Evolutionary conservation across 495 filamentous ascomycete genomes (phyloP).

Genomic region (Niebla homalea): DNA sequence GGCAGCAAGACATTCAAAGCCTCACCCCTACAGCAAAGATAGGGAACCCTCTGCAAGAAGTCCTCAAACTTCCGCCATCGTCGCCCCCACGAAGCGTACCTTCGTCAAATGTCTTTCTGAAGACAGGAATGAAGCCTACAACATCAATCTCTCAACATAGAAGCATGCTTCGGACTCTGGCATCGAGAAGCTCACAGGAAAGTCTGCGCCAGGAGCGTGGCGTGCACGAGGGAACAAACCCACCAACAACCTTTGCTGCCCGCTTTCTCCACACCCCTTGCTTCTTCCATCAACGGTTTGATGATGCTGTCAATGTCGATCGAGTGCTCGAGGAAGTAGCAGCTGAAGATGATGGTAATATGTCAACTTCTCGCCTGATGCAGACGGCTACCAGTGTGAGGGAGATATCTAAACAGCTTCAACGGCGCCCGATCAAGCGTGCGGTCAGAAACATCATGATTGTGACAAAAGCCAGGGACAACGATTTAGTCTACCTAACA

Average conservation of each 20-base stretch:
- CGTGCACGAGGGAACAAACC: constrained; percentile 31
- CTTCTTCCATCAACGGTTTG: constrained; percentile 94
- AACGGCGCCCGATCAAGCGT: constrained; percentile 73
- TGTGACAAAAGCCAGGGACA: constrained; percentile 90
- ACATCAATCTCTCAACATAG: constrained; percentile 58
- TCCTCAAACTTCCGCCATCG: constrained; percentile 17
- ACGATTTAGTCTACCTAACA: constrained; percentile 71
- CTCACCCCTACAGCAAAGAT: constrained; percentile 15
- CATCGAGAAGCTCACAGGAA: constrained; percentile 52
- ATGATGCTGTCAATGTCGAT: constrained; percentile 88
- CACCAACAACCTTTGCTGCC: constrained; percentile 48
- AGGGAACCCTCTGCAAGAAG: constrained; percentile 21
- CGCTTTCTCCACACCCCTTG: constrained; percentile 75
- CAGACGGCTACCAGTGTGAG: constrained; percentile 90
- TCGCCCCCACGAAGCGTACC: constrained; percentile 21
- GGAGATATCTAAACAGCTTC: constrained; percentile 87
- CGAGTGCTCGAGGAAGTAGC: constrained; percentile 89
- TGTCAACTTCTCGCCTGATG: constrained; percentile 82
- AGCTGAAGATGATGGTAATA: constrained; percentile 60
- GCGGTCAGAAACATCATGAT: constrained; percentile 90
- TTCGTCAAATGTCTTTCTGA: constrained; percentile 28
- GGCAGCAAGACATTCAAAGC: no score
- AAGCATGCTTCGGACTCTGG: constrained; percentile 79
- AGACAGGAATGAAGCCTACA: constrained; percentile 46
- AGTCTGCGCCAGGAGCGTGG: constrained; percentile 31